phyloP scores from a whole-genome alignment of 305 asterid genomes.

The Petunia hybrid region DNA sequence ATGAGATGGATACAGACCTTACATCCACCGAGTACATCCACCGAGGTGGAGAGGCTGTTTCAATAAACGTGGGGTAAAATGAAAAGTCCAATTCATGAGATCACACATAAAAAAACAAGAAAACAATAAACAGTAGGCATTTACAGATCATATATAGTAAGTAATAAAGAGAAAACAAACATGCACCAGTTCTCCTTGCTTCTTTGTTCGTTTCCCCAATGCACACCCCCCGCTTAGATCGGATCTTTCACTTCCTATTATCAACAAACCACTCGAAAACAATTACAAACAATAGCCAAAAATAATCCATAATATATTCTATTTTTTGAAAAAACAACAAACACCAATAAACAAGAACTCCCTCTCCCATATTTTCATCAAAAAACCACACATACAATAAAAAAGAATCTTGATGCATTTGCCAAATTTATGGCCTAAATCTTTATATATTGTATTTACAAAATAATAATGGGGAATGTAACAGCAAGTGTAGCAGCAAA shows the following conservation, averaged over 20 bases:
- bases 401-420: slow-evolving; percentile 32
- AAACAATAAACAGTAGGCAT: not conserved
- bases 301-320: not conserved
- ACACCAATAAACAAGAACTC: not conserved
- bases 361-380: slow-evolving; percentile 31
- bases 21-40: no score
- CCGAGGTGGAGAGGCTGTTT: no score
- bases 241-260: slow-evolving; percentile 62
- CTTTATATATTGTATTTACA: slow-evolving; percentile 37
- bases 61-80: no score
- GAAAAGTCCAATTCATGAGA: no score
- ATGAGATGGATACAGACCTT: no score
- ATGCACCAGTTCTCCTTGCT: slow-evolving; percentile 39
- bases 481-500: slow-evolving; percentile 94
- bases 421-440: slow-evolving; percentile 44
- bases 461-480: slow-evolving; percentile 80
- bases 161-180: not conserved
- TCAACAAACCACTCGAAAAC: slow-evolving; percentile 43
- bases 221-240: slow-evolving; percentile 63
- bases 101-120: not conserved
- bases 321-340: not conserved
- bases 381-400: not conserved
- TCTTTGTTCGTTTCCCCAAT: slow-evolving; percentile 48
- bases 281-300: slow-evolving; percentile 15
- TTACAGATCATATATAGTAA: not conserved